Base-by-base conservation (phyloP, 257 asterid genomes). In the Datura wrightii region DNA sequence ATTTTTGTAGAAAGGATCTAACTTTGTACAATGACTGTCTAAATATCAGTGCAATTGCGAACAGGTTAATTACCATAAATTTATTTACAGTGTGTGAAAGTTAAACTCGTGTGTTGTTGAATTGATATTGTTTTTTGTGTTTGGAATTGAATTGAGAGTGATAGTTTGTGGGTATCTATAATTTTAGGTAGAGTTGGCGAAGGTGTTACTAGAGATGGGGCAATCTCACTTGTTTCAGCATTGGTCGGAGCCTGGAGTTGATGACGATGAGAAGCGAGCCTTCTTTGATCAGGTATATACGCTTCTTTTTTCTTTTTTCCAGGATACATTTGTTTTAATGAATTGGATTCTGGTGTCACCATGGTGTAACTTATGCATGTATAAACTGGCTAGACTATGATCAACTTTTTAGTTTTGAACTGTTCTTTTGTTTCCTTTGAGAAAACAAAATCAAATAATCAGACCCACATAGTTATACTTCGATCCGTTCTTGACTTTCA, bases 241-340 rank as follows among this genome's bases (percentile, higher is more conserved):
- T 83, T 96, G 99, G 99, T 90, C 97, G 1, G 93, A 90, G 67
- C 95, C 97, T 5, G 99, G 98, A 37, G 92, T 91, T 69, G 93
- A 96, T 41, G 99, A 93, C 85, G 92, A 93, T 14, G 87, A 88
- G 85, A 96, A 96, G 89, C 89, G 86, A 19, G 91, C 94, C 15
- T 91, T 94, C 84, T 93, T 96, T 70, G 92, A 94, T 83, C 99
- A 96, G 96, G 99, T 91, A 24, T 24, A 24, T 24, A 24, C 31
- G 85, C 60, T 14, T 46, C 53, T 14, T 10, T 69, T 36, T 39
- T 3, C 8, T 41, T 53, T 42, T 58, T n/a, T 3, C 36, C 31
- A 24, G 66, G 63, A 14, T 16, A 24, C 24, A 50, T 72, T 18
- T 76, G 84, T 83, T 72, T 31, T 6, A 31, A 4, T 24, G 18